Conservation (phyloP, 2,329 filamentous ascomycete species). For the Trichoderma arundinaceum region DNA sequence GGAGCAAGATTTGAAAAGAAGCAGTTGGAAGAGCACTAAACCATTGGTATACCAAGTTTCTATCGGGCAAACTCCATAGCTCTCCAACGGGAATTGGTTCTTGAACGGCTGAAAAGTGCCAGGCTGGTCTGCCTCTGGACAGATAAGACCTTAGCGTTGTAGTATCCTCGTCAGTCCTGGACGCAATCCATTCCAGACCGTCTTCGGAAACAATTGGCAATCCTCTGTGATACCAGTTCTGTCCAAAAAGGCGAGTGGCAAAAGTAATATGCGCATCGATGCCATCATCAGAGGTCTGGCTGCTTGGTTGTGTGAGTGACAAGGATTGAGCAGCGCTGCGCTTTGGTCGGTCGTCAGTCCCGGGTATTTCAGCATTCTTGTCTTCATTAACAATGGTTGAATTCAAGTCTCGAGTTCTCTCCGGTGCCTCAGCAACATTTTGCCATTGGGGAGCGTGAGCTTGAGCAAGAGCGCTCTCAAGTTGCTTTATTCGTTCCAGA, state of each 20-base stretch:
- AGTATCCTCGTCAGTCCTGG: not conserved
- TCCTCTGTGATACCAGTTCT: conserved; percentile 18
- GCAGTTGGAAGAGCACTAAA: not conserved
- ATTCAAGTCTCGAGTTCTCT: not conserved
- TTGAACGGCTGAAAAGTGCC: not conserved
- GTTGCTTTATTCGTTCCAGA: not conserved
- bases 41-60: not conserved
- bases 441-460: not conserved
- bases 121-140: not conserved
- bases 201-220: conserved; percentile 1
- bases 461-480: conserved; percentile 1
- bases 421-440: not conserved
- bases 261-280: not conserved
- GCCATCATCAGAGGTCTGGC: not conserved
- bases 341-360: not conserved
- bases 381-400: not conserved
- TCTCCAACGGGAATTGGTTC: not conserved
- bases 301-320: not conserved
- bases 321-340: not conserved
- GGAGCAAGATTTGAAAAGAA: not conserved
- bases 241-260: not conserved
- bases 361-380: not conserved
- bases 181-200: conserved; percentile 11
- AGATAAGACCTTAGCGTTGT: not conserved
- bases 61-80: not conserved